Evolutionary conservation across 2,329 filamentous ascomycete genomes (phyloP).

Genomic region (Microdochium paspali): DNA sequence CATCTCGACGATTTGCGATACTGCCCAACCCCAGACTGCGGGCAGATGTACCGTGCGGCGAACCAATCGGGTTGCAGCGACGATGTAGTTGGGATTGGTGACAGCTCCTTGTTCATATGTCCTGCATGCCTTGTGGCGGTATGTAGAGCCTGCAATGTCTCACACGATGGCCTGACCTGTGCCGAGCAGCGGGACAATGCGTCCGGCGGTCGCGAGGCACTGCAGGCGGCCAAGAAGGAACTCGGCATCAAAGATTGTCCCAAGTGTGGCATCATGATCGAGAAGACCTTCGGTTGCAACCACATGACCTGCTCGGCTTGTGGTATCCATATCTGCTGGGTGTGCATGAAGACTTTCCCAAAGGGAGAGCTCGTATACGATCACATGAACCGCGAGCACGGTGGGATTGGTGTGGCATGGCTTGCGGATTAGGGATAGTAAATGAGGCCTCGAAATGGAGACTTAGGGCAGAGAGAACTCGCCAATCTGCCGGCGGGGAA

Average conservation of each 20-base stretch:
- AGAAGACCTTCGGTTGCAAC: constrained; percentile 21
- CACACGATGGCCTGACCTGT: constrained; percentile 12
- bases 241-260: constrained; percentile 11
- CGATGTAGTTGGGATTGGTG: background rate
- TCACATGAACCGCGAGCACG: constrained; percentile 4
- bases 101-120: constrained; percentile 10
- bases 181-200: constrained; percentile 2
- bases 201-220: constrained; percentile 4
- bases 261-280: constrained; percentile 14
- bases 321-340: constrained; percentile 6
- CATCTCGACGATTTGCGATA: constrained; percentile 5
- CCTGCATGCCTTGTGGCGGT: constrained; percentile 9
- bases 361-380: constrained; percentile 1
- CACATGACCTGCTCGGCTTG: constrained; percentile 16
- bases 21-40: constrained; percentile 8
- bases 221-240: constrained; percentile 5
- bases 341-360: constrained; percentile 5
- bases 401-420: constrained; percentile 3
- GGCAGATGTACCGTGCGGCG: constrained; percentile 5
- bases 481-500: background rate
- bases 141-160: constrained; percentile 4
- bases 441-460: background rate
- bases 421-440: background rate
- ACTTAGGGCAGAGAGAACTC: background rate
- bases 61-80: constrained; percentile 1